These are phyloP conservation scores for Xylaria bambusicola DNA, from an alignment of 495 filamentous ascomycete genomes.

Conservation along the genomic window DNA sequence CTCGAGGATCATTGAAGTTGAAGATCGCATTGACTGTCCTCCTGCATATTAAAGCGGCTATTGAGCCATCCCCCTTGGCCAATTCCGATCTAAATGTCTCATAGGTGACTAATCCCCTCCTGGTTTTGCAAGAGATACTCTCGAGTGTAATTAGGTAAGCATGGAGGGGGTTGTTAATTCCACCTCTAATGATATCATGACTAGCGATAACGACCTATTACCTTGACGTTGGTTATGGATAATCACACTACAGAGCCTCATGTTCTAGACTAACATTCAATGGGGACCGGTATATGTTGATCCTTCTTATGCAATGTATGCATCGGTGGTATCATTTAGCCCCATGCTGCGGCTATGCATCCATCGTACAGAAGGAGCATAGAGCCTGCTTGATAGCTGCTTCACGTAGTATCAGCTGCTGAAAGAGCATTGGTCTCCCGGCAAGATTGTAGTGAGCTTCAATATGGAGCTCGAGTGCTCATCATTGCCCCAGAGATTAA, in stretches of 20 bases:
- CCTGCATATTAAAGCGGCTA: not conserved
- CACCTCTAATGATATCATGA: not conserved
- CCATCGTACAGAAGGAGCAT: no score
- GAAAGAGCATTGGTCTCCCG: no score
- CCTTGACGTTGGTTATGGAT: not conserved
- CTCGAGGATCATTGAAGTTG: not conserved
- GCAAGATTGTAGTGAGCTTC: no score
- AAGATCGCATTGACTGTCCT: not conserved
- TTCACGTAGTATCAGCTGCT: no score
- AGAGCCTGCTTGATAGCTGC: no score
- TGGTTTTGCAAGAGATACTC: not conserved
- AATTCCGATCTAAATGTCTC: not conserved
- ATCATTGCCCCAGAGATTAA: no score
- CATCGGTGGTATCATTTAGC: not conserved
- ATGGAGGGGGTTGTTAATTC: no score
- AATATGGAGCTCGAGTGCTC: no score
- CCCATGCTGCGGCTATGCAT: no score
- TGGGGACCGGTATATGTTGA: not conserved
- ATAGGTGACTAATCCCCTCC: not conserved
- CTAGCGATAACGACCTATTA: not conserved
- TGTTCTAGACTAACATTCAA: constrained; percentile 2
- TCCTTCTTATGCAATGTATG: constrained; percentile 1
- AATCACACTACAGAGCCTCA: constrained; percentile 7
- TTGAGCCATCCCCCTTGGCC: not conserved
- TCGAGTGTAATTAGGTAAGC: no score